Conservation (phyloP, 2,329 filamentous ascomycete species). For the Monilinia aucupariae region DNA sequence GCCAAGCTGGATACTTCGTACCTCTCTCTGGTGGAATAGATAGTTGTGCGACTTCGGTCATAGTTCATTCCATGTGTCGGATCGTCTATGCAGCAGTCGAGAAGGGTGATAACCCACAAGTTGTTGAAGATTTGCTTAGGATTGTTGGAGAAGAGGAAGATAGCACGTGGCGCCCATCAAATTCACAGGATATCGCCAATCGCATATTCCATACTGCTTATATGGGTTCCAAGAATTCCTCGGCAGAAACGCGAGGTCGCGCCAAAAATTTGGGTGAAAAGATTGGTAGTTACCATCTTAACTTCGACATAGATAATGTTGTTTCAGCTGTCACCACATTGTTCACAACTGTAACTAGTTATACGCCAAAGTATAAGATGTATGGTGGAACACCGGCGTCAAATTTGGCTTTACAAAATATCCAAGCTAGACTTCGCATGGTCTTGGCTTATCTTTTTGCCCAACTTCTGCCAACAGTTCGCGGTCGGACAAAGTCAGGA, state of each 20-base stretch:
- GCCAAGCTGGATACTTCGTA: constrained; percentile 16
- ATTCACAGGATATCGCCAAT: constrained; percentile 51
- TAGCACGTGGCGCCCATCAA: constrained; percentile 38
- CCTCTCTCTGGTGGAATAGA: constrained; percentile 17
- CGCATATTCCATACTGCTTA: constrained; percentile 52
- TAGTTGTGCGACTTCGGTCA: constrained; percentile 13
- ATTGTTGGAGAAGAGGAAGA: constrained; percentile 46
- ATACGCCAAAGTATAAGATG: constrained; percentile 55
- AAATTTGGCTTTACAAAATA: constrained; percentile 59
- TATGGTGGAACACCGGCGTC: constrained; percentile 46
- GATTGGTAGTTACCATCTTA: constrained; percentile 67
- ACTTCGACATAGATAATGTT: constrained; percentile 48
- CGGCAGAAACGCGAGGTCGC: constrained; percentile 53
- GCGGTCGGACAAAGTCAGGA: constrained; percentile 44
- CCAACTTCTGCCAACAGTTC: constrained; percentile 55
- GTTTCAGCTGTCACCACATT: constrained; percentile 36
- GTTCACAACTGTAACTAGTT: constrained; percentile 52
- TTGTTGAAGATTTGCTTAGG: constrained; percentile 46
- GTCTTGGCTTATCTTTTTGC: constrained; percentile 57
- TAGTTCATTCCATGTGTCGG: constrained; percentile 37
- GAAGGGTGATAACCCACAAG: constrained; percentile 44
- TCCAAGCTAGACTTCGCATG: constrained; percentile 60
- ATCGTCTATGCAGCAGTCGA: constrained; percentile 50
- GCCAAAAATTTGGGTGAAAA: constrained; percentile 54
- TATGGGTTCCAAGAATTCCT: constrained; percentile 30